Conservation (phyloP, 2,329 filamentous ascomycete species). For the Colletotrichum paranaense region DNA sequence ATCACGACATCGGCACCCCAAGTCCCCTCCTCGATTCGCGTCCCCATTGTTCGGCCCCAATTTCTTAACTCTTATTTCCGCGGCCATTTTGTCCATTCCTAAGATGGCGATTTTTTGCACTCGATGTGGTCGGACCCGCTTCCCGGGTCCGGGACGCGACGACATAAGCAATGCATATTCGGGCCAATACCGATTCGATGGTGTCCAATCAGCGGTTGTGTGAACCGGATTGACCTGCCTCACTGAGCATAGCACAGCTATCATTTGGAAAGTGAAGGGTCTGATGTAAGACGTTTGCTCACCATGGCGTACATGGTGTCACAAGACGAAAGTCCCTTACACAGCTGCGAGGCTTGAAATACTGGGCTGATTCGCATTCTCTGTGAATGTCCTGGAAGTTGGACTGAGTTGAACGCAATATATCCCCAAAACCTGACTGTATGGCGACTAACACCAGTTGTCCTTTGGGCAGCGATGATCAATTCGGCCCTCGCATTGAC, state of each 20-base stretch:
- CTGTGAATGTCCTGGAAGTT: neutral
- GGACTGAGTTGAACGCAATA: neutral
- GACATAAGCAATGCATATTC: neutral
- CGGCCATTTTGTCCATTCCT: neutral
- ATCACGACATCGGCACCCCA: neutral
- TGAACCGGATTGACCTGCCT: neutral
- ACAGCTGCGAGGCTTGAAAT: neutral
- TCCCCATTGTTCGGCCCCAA: neutral
- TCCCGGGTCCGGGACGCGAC: neutral
- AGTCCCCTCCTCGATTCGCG: neutral
- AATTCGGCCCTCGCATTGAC: conserved; percentile 1
- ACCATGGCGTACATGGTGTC: neutral
- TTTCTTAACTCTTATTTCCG: neutral
- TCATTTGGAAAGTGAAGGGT: neutral
- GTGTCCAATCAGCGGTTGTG: neutral
- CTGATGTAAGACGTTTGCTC: neutral
- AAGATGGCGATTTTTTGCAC: neutral
- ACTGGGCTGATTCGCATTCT: neutral
- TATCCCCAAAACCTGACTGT: neutral
- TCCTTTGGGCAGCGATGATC: neutral
- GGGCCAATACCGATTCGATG: neutral
- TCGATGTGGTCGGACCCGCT: neutral
- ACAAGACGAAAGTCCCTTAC: neutral
- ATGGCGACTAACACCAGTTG: neutral
- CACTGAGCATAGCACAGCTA: neutral